Conservation (phyloP, 2,329 filamentous ascomycete genomes). For the Aspergillus jensenii region DNA sequence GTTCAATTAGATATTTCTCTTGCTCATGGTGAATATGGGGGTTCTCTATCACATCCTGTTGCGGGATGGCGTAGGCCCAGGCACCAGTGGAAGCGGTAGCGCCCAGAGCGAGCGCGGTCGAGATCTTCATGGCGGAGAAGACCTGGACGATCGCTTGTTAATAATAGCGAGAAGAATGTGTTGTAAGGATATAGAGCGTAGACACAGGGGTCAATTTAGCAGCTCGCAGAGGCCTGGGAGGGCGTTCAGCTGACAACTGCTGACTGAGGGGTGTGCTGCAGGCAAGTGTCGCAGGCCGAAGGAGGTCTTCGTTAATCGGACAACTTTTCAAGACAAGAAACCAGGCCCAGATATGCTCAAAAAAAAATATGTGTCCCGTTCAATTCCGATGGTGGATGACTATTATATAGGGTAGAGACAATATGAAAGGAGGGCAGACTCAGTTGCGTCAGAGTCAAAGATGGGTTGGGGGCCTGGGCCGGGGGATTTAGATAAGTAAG, state of each 20-base stretch:
- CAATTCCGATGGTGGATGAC: background rate
- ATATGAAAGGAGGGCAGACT: no score
- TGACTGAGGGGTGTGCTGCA: background rate
- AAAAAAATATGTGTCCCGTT: background rate
- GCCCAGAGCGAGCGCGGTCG: slow-evolving; percentile 33
- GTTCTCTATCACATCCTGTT: slow-evolving; percentile 25
- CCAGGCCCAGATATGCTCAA: background rate
- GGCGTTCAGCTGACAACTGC: background rate
- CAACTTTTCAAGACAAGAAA: background rate
- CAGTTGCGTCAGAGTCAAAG: no score
- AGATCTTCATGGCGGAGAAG: slow-evolving; percentile 37
- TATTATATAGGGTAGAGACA: no score
- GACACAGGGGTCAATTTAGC: background rate
- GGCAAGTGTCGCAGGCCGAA: background rate
- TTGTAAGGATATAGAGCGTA: background rate
- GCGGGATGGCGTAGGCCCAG: slow-evolving; percentile 30
- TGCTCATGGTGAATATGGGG: slow-evolving; percentile 27
- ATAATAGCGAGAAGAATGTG: background rate
- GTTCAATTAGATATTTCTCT: slow-evolving; percentile 76
- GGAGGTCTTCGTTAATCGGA: background rate
- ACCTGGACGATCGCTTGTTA: background rate
- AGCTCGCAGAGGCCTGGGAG: background rate
- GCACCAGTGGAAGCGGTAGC: slow-evolving; percentile 33
- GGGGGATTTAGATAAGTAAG: background rate
- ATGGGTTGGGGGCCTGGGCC: no score